Percentiles rank a stretch among this genome's conserved stretches.
These are phyloP conservation scores for Cladophialophora chaetospira DNA, from an alignment of 2,329 filamentous ascomycete species.

Conservation along the genomic window DNA sequence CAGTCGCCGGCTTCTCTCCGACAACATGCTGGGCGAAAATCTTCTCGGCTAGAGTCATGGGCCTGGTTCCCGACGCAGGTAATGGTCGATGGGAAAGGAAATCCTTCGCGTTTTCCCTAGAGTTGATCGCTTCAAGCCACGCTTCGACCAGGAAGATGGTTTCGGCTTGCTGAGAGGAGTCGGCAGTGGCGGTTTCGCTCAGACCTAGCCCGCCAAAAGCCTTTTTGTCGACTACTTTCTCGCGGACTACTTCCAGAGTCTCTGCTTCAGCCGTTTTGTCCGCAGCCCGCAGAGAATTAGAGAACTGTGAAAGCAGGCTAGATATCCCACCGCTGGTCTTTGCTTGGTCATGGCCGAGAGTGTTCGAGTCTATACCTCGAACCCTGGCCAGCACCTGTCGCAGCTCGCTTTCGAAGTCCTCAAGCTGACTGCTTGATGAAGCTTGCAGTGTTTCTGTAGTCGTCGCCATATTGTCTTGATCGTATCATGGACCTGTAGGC, in stretches of 20 bases:
- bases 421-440: not conserved
- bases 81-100: conserved; percentile 6
- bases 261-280: conserved; percentile 13
- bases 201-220: conserved; percentile 25
- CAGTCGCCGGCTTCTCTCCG: conserved; percentile 34
- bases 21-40: conserved; percentile 51
- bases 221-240: conserved; percentile 20
- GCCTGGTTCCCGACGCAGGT: conserved; percentile 8
- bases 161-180: conserved; percentile 25
- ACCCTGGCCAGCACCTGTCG: conserved; percentile 5
- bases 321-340: not conserved
- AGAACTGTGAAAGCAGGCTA: conserved; percentile 5
- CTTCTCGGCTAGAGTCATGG: conserved; percentile 51
- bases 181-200: not conserved
- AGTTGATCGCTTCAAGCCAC: conserved; percentile 38
- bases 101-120: conserved; percentile 26
- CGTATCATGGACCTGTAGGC: no score
- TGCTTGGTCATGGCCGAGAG: not conserved
- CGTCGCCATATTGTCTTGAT: conserved; percentile 10
- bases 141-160: conserved; percentile 35
- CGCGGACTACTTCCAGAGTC: conserved; percentile 17
- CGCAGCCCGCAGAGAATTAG: conserved; percentile 2
- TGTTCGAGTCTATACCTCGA: not conserved
- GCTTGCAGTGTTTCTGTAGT: conserved; percentile 1
- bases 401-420: conserved; percentile 11